A percentile compares a stretch with the other conserved stretches of the same genome.
Conservation (phyloP, 202 grass and related monocot species). For the Schoenoplectus triqueter region DNA sequence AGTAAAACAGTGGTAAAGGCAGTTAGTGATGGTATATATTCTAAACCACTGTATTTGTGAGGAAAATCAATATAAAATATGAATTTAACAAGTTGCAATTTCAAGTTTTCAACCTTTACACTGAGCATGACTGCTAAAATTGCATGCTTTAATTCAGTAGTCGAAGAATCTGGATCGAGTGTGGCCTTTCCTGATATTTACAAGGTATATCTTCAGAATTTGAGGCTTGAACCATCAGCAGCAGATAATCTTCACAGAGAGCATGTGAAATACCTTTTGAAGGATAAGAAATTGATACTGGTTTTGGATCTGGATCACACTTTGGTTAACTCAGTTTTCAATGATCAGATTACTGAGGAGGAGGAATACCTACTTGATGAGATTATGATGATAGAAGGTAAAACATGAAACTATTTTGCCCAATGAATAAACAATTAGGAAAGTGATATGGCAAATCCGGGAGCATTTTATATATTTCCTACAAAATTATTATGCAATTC, state of each 20-base stretch:
- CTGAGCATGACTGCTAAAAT: background rate
- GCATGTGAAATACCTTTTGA: conserved; percentile 62
- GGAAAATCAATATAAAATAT: background rate
- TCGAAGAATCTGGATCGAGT: background rate
- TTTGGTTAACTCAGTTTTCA: conserved; percentile 68
- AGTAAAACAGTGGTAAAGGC: background rate
- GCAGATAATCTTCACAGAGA: conserved; percentile 59
- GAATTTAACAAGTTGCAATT: background rate
- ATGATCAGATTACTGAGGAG: conserved; percentile 52
- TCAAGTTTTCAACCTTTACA: background rate
- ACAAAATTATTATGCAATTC: background rate
- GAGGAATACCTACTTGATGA: conserved; percentile 55
- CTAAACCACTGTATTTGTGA: background rate
- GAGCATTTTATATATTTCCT: background rate
- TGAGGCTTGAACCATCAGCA: conserved; percentile 63
- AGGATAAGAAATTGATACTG: conserved; percentile 67
- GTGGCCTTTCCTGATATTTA: conserved; percentile 14
- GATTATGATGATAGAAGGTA: conserved; percentile 34
- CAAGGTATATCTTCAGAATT: conserved; percentile 55
- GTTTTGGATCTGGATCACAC: conserved; percentile 93
- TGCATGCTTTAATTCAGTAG: background rate
- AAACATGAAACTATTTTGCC: background rate
- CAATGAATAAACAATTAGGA: background rate
- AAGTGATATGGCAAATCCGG: too few relatives aligned
- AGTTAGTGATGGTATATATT: background rate